Evolutionary conservation across 305 asterid species (phyloP), one percentile per base, ranked within the genome.

Genomic region (Withania somnifera): DNA sequence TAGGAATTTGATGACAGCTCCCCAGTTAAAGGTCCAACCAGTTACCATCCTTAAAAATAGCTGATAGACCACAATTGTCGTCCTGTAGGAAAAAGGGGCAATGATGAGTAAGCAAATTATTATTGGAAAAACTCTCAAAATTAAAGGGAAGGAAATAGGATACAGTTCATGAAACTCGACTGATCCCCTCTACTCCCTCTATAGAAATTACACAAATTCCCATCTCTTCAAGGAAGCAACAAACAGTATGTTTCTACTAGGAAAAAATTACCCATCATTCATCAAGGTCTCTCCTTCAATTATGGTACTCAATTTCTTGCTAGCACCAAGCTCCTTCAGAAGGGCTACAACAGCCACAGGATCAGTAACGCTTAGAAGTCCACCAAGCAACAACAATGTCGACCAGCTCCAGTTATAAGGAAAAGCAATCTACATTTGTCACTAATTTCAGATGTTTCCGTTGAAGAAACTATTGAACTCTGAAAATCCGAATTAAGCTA

Each of bases 271-370:
- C 99, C 98, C 99, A 67, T 96, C 99, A 88, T 96, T 96, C 99
- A 96, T 96, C 90, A 96, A 86, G 68, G 99, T 93, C 82, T 96
- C 99, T 85, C 99, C 99, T 89, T 96, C 99, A 87, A 96, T 94
- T 88, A 96, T 91, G 82, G 99, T 96, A 87, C 91, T 91, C 90
- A 96, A 80, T 85, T 96, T 94, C 88, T 94, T 96, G 95, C 98
- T 92, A 82, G 98, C 97, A 71, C 98, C 98, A 84, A 96, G 94
- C 68, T 96, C 99, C 90, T 93, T 96, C 86, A 96, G 88, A 78
- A 93, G 97, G 83, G 99, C 97, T 15, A 96, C 98, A 87, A 94
- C 99, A 57, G 99, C 99, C 45, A 96, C 99, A 81, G 98, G 98
- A 89, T 96, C 98, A 80, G 99, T 96, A 69, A 98, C 99, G 87